Evolutionary conservation across 2,329 filamentous ascomycete species (phyloP).

Genomic region (Fusarium sp.): DNA sequence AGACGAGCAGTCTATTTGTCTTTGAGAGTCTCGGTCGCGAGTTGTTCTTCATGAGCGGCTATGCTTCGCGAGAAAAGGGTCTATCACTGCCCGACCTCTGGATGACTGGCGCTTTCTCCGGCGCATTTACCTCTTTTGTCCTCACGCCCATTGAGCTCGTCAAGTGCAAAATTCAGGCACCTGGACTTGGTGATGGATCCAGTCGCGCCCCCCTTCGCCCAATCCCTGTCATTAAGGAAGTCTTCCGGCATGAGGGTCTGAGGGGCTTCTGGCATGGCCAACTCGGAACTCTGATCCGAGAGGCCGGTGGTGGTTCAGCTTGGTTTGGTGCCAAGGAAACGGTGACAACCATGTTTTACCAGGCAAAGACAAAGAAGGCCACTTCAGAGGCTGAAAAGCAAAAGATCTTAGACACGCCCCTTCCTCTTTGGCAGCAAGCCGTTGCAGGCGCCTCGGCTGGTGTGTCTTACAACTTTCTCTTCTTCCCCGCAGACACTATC

Average conservation of each 20-base stretch:
- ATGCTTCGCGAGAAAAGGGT: slow-evolving; percentile 60
- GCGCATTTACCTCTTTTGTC: slow-evolving; percentile 86
- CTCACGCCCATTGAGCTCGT: slow-evolving; percentile 96
- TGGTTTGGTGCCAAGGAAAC: slow-evolving; percentile 96
- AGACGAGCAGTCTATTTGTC: slow-evolving; percentile 92
- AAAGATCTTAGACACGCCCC: slow-evolving; percentile 56
- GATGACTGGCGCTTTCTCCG: slow-evolving; percentile 83
- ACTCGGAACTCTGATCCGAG: slow-evolving; percentile 88
- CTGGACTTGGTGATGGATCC: slow-evolving; percentile 53
- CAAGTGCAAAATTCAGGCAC: slow-evolving; percentile 98
- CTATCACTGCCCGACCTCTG: slow-evolving; percentile 79
- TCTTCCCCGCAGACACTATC: slow-evolving; percentile 97
- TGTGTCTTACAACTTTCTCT: slow-evolving; percentile 94
- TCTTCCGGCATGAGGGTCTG: slow-evolving; percentile 84
- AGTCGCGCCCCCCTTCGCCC: slow-evolving; percentile 64
- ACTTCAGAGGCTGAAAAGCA: slow-evolving; percentile 52
- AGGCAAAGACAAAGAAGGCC: slow-evolving; percentile 57
- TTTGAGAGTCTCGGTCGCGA: slow-evolving; percentile 81
- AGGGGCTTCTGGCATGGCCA: slow-evolving; percentile 95
- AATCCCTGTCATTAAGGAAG: slow-evolving; percentile 73
- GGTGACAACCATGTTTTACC: slow-evolving; percentile 73
- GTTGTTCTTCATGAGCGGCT: slow-evolving; percentile 62
- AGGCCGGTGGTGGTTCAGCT: slow-evolving; percentile 89
- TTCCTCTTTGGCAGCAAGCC: slow-evolving; percentile 88
- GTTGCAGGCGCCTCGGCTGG: slow-evolving; percentile 86